phyloP scores from a whole-genome alignment of 495 filamentous ascomycete species.

The Annulohypoxylon moriforme region DNA sequence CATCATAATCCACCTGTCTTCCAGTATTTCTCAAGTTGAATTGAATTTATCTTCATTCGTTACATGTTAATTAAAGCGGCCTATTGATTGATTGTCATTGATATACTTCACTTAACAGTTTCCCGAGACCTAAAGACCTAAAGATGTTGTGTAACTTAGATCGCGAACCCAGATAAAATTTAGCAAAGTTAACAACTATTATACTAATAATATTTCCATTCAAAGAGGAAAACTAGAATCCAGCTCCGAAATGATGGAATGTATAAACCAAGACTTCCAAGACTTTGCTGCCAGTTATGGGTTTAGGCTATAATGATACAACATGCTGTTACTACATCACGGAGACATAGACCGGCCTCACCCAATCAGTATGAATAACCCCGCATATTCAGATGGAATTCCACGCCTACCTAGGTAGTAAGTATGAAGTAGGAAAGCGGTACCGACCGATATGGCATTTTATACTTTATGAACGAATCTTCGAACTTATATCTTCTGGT shows the following conservation, averaged over 20 bases:
- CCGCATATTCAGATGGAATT: constrained; percentile 20
- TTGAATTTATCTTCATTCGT: no score
- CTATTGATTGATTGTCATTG: no score
- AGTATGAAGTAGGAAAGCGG: background rate
- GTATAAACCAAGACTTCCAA: constrained; percentile 19
- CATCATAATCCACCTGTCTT: background rate
- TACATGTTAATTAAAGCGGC: no score
- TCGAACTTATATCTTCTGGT: background rate
- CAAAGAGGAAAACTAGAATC: background rate
- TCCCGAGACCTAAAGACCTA: no score
- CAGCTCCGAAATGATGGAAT: background rate
- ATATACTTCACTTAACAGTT: no score
- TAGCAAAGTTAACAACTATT: no score
- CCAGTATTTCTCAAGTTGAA: no score
- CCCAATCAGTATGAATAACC: constrained; percentile 27
- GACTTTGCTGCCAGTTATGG: background rate
- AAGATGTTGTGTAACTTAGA: no score
- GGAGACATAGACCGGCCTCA: constrained; percentile 4
- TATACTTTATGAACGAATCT: background rate
- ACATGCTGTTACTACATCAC: constrained; percentile 18
- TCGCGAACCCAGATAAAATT: no score
- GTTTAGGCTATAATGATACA: constrained; percentile 39
- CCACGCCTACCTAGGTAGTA: background rate
- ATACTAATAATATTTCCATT: background rate
- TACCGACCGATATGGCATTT: constrained; percentile 9